A percentile compares a stretch with the other conserved stretches of the same genome.
Conservation (phyloP, 1,284 basidiomycete genomes). For the Entoloma clypeatum region DNA sequence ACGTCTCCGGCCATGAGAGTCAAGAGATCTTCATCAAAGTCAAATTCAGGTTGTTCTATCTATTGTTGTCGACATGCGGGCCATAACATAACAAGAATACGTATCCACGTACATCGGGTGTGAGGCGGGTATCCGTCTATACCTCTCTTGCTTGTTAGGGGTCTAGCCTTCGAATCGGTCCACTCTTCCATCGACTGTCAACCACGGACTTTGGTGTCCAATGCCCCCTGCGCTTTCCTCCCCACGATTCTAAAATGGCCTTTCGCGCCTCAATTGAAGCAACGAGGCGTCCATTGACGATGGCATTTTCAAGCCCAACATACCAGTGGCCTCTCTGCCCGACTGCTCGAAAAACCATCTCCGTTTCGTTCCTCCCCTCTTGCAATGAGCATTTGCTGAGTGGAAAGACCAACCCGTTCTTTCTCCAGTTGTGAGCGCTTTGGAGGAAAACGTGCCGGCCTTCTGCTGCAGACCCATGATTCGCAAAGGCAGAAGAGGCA, state of each 20-base stretch:
- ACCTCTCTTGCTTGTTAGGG: background rate
- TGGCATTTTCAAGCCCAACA: conserved; percentile 32
- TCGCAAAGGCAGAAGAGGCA: conserved; percentile 2
- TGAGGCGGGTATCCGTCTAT: conserved; percentile 12
- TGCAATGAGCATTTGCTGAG: conserved; percentile 29
- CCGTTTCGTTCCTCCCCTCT: conserved; percentile 32
- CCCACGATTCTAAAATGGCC: conserved; percentile 25
- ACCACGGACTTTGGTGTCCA: conserved; percentile 11
- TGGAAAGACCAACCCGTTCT: conserved; percentile 34
- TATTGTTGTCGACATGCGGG: too few species aligned
- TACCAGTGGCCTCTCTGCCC: conserved; percentile 40
- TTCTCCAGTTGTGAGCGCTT: conserved; percentile 32
- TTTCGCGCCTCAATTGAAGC: conserved; percentile 19
- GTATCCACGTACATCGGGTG: too few species aligned
- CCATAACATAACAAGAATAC: too few species aligned
- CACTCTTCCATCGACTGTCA: conserved; percentile 27
- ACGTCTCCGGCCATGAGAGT: too few species aligned
- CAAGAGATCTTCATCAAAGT: too few species aligned
- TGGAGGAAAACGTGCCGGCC: conserved; percentile 36
- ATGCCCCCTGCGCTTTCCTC: conserved; percentile 19
- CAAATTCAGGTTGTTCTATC: too few species aligned
- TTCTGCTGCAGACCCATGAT: conserved; percentile 5
- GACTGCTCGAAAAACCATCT: conserved; percentile 35
- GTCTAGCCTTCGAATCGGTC: conserved; percentile 24
- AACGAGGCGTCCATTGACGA: conserved; percentile 30